A percentile compares a stretch with the other conserved stretches of the same genome.
These are phyloP conservation scores for Helenozyma baotianmanensis DNA, from an alignment of 805 yeast species.

Conservation along the genomic window DNA sequence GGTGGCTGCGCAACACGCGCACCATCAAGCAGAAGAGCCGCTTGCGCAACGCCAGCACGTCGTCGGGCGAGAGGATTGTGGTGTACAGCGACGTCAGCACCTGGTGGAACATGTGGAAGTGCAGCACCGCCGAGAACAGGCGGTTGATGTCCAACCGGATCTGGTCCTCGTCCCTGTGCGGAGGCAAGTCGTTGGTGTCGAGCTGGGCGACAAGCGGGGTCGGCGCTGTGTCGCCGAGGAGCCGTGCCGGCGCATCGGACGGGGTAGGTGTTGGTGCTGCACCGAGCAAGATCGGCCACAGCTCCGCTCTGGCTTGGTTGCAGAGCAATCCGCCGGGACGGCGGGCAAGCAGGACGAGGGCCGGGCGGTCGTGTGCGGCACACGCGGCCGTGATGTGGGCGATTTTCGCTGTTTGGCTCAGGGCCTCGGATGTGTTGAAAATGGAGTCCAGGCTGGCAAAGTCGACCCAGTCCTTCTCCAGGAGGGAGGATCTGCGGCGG, in stretches of 20 bases:
- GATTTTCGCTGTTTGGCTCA: no score
- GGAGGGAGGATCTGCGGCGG: no score
- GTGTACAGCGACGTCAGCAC: conserved; percentile 24
- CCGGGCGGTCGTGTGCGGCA: no score
- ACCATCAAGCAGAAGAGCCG: conserved; percentile 44
- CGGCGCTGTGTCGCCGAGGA: not conserved
- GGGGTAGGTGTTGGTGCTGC: not conserved
- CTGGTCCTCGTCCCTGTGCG: conserved; percentile 74
- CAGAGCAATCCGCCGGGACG: conserved; percentile 47
- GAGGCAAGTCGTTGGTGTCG: conserved; percentile 25
- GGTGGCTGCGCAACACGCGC: conserved; percentile 55
- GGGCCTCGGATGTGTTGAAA: no score
- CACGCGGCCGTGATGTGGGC: no score
- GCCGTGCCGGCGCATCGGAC: not conserved
- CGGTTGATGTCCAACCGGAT: conserved; percentile 74
- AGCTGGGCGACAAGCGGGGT: conserved; percentile 4
- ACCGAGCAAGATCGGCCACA: conserved; percentile 51
- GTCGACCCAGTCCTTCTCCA: conserved; percentile 33
- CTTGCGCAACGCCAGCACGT: conserved; percentile 32
- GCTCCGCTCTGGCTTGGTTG: conserved; percentile 34
- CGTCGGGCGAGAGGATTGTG: conserved; percentile 28
- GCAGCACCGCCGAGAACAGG: conserved; percentile 48
- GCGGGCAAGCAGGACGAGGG: conserved; percentile 25
- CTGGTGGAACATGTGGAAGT: conserved; percentile 21
- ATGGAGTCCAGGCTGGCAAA: conserved; percentile 29